Conservation (phyloP, 1,139 yeast species). For the Pichia sp. region DNA sequence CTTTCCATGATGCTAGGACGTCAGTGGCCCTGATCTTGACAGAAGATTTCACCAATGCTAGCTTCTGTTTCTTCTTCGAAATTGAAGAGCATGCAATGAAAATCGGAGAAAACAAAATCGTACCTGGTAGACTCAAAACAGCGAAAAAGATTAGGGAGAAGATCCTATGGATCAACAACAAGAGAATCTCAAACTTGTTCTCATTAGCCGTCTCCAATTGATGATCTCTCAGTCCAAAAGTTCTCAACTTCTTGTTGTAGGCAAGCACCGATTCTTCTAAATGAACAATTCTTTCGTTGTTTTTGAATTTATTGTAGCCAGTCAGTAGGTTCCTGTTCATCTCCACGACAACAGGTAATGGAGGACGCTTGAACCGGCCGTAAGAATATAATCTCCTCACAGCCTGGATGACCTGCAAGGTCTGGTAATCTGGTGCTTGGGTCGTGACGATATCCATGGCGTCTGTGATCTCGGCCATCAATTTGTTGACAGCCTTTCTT, state of each 20-base stretch:
- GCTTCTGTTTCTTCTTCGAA: slow-evolving; percentile 53
- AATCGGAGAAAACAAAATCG: slow-evolving; percentile 62
- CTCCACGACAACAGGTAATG: slow-evolving; percentile 64
- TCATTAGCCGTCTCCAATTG: slow-evolving; percentile 54
- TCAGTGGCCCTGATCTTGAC: slow-evolving; percentile 72
- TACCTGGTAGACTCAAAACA: slow-evolving; percentile 60
- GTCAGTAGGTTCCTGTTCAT: slow-evolving; percentile 63
- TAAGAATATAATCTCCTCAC: slow-evolving; percentile 65
- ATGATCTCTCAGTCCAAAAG: slow-evolving; percentile 64
- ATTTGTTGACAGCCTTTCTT: slow-evolving; percentile 51
- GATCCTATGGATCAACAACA: slow-evolving; percentile 39
- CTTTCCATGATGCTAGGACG: slow-evolving; percentile 75
- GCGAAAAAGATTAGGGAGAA: slow-evolving; percentile 38
- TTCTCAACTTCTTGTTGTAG: slow-evolving; percentile 51
- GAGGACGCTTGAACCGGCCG: slow-evolving; percentile 34
- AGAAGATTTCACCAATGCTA: slow-evolving; percentile 60
- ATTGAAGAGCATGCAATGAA: slow-evolving; percentile 52
- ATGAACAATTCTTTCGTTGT: slow-evolving; percentile 52
- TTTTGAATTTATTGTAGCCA: slow-evolving; percentile 59
- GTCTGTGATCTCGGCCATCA: slow-evolving; percentile 51
- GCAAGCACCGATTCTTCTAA: slow-evolving; percentile 48
- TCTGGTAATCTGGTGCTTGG: slow-evolving; percentile 71
- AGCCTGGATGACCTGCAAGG: slow-evolving; percentile 70
- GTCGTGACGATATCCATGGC: slow-evolving; percentile 68
- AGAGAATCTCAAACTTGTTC: slow-evolving; percentile 35